Percentiles rank a stretch among this genome's conserved stretches.
phyloP scores from a whole-genome alignment of 1,139 yeast genomes.

The Yamadazyma trypodendri region DNA sequence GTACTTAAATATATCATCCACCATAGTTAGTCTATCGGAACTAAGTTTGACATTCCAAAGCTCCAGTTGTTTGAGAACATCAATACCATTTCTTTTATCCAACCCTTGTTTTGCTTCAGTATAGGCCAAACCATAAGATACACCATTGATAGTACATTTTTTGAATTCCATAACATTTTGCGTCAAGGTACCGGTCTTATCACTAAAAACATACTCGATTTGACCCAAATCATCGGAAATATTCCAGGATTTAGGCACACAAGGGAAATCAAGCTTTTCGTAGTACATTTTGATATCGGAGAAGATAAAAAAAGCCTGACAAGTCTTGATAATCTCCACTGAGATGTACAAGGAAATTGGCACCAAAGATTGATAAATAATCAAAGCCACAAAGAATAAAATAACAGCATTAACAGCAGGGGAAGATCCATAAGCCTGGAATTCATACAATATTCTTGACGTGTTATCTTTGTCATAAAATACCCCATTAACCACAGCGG shows the following conservation, averaged over 20 bases:
- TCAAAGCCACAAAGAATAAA: constrained; percentile 84
- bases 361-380: constrained; percentile 85
- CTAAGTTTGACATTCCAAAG: constrained; percentile 63
- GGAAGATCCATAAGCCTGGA: constrained; percentile 41
- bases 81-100: constrained; percentile 82
- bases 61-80: constrained; percentile 66
- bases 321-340: constrained; percentile 90
- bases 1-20: constrained; percentile 47
- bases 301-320: constrained; percentile 90
- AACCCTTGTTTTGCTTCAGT: constrained; percentile 95
- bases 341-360: constrained; percentile 95
- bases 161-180: constrained; percentile 97
- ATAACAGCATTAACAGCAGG: constrained; percentile 80
- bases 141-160: constrained; percentile 86
- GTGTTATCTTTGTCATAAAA: constrained; percentile 53
- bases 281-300: constrained; percentile 88
- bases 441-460: constrained; percentile 73
- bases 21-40: constrained; percentile 65
- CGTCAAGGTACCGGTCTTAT: constrained; percentile 94
- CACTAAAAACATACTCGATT: constrained; percentile 92
- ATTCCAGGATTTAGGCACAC: constrained; percentile 96
- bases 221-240: constrained; percentile 97
- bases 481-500: constrained; percentile 81
- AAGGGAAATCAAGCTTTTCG: constrained; percentile 82
- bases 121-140: constrained; percentile 88